Evolutionary conservation across 192 early-diverging fungal species (phyloP).

Genomic region (Funneliformis geosporum): DNA sequence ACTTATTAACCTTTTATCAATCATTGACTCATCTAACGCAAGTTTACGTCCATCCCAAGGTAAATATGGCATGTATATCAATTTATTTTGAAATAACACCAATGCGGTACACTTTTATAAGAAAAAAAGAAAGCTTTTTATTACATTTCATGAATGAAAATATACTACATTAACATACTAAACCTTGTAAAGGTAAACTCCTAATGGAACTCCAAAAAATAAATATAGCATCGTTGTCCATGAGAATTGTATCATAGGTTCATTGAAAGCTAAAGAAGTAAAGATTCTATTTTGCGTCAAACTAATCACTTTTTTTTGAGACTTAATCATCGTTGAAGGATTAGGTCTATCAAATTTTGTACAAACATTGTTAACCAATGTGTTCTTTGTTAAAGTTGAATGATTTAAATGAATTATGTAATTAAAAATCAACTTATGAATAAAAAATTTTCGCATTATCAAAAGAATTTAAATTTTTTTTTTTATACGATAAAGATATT

Average conservation of each 20-base stretch:
- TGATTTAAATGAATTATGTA: background rate
- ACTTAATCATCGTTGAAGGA: background rate
- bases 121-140: background rate
- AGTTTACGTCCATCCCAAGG: conserved; percentile 40
- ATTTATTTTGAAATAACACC: conserved; percentile 46
- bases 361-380: background rate
- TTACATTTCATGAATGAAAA: no score
- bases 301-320: background rate
- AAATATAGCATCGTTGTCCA: background rate
- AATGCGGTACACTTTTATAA: conserved; percentile 39
- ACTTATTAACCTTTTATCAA: conserved; percentile 17
- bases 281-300: background rate
- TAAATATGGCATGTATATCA: conserved; percentile 46
- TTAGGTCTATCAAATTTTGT: background rate
- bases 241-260: background rate
- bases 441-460: background rate
- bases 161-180: background rate
- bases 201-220: conserved; percentile 32
- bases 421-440: background rate
- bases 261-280: background rate
- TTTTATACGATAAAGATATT: no score
- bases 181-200: conserved; percentile 38
- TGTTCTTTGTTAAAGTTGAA: background rate
- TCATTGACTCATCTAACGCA: background rate
- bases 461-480: background rate